Base-by-base conservation (phyloP, 768 basidiomycete species). In the Coprinellus aureogranulatus region DNA sequence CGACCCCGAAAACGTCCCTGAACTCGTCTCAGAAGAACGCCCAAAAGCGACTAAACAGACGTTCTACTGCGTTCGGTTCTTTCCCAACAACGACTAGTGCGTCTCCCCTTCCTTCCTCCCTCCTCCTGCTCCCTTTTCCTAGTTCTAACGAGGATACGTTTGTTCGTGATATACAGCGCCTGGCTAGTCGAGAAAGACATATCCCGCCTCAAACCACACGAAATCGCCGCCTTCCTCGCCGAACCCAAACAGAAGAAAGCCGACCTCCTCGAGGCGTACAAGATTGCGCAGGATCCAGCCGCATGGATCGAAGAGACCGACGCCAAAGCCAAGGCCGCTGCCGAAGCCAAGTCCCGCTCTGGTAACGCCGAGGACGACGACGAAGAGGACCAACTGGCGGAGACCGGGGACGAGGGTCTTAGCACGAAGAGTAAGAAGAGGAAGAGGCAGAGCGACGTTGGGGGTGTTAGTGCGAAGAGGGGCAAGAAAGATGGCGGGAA, bases 61-160 rank as follows among this genome's bases (percentile, higher is more conserved):
- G 12, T 88, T 85, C 62, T 88, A 90, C 73, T 81, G 80, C 53
- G 74, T 84, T 30, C 80, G 88, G 62, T 99, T 95, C 82, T 98
- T 97, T 82, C 94, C 97, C 4, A 83, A 82, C 27, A 94, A 91
- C 52, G 96, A 98, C 74, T 91, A 87, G 97, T 98, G 66, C 71
- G 96, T n/a, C 86, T 54, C 51, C 53, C 42, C 47, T 55, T 53
- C 26, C 53, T 52, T 30, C 40, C 40, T 11, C 52, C 30, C 34
- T 20, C n/a, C 4, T 45, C 11, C 28, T n/a, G n/a, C n/a, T n/a
- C 28, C 47, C 57, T 14, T 30, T 18, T 67, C 26, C 2, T 45
- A 34, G 28, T 54, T 58, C 46, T 42, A 30, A 11, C 41, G 41
- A n/a, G n/a, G n/a, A n/a, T n/a, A 18, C 22, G 26, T 57, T 10